Evolutionary conservation across 768 basidiomycete species (phyloP).

Genomic region (Multifurca ochricompacta): DNA sequence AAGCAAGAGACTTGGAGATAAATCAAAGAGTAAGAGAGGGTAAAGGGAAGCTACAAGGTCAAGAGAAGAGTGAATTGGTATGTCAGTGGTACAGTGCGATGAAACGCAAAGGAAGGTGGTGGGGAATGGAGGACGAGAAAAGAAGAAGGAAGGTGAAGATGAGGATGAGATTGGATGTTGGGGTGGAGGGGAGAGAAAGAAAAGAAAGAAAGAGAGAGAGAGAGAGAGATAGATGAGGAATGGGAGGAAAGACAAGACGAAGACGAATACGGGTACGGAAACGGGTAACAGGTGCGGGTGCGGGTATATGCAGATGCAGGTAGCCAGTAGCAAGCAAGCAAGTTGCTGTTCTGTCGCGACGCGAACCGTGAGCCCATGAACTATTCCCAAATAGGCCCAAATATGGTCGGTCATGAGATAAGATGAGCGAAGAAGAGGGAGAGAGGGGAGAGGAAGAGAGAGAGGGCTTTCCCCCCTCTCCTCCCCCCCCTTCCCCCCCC

Average conservation of each 20-base stretch:
- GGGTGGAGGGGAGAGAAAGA: neutral
- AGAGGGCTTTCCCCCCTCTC: too few species aligned
- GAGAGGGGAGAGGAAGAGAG: too few species aligned
- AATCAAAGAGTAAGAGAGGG: neutral
- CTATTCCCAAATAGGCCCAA: conserved; percentile 16
- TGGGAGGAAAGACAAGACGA: too few species aligned
- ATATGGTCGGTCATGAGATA: neutral
- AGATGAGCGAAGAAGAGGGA: too few species aligned
- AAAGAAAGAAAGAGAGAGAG: neutral
- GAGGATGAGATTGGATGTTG: neutral
- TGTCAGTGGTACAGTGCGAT: conserved; percentile 9
- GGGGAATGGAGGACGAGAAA: neutral
- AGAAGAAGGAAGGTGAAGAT: neutral
- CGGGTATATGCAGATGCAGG: too few species aligned
- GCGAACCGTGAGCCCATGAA: conserved; percentile 5
- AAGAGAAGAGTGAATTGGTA: neutral
- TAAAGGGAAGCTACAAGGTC: neutral
- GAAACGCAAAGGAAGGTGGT: neutral
- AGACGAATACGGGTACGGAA: too few species aligned
- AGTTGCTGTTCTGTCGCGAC: neutral
- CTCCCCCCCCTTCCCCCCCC: too few species aligned
- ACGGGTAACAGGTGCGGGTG: too few species aligned
- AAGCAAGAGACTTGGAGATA: conserved; percentile 3
- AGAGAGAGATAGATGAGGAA: too few species aligned
- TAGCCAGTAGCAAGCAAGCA: too few species aligned